phyloP scores from a whole-genome alignment of 805 yeast species.

The Teunomyces lycoperdinae region DNA sequence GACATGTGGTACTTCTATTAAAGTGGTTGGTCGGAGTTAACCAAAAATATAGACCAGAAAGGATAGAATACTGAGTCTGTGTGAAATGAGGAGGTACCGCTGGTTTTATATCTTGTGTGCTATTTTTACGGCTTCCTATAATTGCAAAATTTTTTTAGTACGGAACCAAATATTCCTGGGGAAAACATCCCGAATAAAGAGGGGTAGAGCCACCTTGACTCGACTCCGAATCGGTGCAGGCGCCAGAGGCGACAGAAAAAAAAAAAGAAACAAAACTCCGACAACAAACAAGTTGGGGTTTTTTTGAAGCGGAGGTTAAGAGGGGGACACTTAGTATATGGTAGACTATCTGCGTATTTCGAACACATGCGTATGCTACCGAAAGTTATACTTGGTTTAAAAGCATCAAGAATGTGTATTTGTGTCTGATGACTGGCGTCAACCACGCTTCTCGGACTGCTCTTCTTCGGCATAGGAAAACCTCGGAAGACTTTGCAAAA shows the following conservation, averaged over 20 bases:
- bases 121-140: neutral
- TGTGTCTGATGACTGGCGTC: neutral
- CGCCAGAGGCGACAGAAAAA: neutral
- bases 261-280: neutral
- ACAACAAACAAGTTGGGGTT: neutral
- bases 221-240: slow-evolving; percentile 3
- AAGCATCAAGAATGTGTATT: neutral
- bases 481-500: slow-evolving; percentile 2
- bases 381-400: neutral
- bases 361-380: too few relatives aligned
- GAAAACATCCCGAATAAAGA: neutral
- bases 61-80: neutral
- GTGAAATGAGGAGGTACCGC: neutral
- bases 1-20: slow-evolving; percentile 14
- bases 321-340: neutral
- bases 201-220: slow-evolving; percentile 2
- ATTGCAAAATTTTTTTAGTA: slow-evolving; percentile 4
- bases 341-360: too few relatives aligned
- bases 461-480: slow-evolving; percentile 3
- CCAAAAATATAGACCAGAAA: neutral
- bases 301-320: neutral
- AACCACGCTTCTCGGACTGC: neutral
- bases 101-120: slow-evolving; percentile 2
- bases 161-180: slow-evolving; percentile 4
- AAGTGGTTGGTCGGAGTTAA: neutral